Evolutionary conservation across 345 rosid genomes (phyloP), one percentile per base, ranked within the genome.

Genomic region (rapeseed (Brassica napus)): DNA sequence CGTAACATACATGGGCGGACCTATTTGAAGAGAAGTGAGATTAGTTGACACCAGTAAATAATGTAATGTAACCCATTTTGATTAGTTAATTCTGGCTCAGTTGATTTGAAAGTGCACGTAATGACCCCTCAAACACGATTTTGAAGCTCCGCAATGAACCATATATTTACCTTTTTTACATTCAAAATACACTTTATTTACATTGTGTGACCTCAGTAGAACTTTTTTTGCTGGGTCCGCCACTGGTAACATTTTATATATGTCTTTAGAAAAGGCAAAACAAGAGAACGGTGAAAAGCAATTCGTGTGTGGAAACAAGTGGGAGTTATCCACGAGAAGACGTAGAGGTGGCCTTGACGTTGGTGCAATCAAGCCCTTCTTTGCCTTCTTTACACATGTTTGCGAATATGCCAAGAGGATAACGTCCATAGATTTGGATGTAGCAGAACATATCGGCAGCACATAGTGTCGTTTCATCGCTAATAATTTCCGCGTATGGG

Each of bases 341-440:
- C 52, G 81, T 2, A 0, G 59, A 4, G 1, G 52, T 2, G 1
- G 70, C 10, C 1, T 64, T 2, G 2, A 75, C 68, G 7, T 71
- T 35, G 14, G 76, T n/a, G 76, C 98, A 91, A 4, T 70, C 83
- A 3, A 93, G 91, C 12, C 98, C 98, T 0, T 87, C 44, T 74
- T 86, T 82, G 44, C 82, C 90, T 77, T 85, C 91, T 23, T 69
- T 83, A 79, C 94, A 91, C 72, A 84, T 78, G 6, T 85, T 86
- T 69, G 98, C 85, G 30, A 93, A 93, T 42, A 93, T 82, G 18
- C 98, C 98, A 1, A 90, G 94, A 12, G 97, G 97, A 76, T 89
- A 91, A 72, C 85, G 92, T 0, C 98, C 94, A 5, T 85, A 84
- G 60, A 89, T 78, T 74, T 93, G 87, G 52, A 93, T 91, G 90